Percentiles rank a stretch among this genome's conserved stretches.
Conservation (phyloP, 306 rosid genomes). For the Trifolium repens region DNA sequence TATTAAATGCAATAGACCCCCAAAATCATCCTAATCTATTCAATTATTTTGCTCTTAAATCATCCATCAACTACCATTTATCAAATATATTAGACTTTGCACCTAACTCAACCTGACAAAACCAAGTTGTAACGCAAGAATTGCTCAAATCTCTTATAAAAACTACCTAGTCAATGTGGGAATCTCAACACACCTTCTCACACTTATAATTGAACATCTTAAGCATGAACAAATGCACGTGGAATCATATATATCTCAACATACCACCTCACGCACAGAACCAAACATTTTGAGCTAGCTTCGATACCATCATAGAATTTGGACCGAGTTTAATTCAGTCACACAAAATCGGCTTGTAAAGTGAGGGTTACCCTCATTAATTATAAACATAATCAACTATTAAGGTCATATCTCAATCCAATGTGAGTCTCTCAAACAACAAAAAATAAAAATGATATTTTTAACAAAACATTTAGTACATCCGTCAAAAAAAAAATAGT, state of each 20-base stretch:
- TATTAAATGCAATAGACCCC: neutral
- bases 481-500: neutral
- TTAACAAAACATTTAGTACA: neutral
- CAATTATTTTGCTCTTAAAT: slow-evolving; percentile 16
- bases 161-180: neutral
- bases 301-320: neutral
- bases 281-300: neutral
- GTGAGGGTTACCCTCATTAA: neutral
- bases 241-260: neutral
- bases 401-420: neutral
- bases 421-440: too few relatives aligned
- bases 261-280: neutral
- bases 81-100: slow-evolving; percentile 1
- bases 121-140: neutral
- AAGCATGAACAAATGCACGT: neutral
- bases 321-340: neutral
- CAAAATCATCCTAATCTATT: slow-evolving; percentile 9
- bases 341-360: neutral
- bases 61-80: slow-evolving; percentile 2
- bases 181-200: neutral
- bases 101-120: neutral
- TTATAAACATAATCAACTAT: neutral
- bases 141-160: neutral
- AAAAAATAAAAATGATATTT: too few relatives aligned
- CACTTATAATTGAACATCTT: neutral